These are phyloP conservation scores for Saussurea involucrata DNA, from an alignment of 129 eudicot species.

Conservation along the genomic window DNA sequence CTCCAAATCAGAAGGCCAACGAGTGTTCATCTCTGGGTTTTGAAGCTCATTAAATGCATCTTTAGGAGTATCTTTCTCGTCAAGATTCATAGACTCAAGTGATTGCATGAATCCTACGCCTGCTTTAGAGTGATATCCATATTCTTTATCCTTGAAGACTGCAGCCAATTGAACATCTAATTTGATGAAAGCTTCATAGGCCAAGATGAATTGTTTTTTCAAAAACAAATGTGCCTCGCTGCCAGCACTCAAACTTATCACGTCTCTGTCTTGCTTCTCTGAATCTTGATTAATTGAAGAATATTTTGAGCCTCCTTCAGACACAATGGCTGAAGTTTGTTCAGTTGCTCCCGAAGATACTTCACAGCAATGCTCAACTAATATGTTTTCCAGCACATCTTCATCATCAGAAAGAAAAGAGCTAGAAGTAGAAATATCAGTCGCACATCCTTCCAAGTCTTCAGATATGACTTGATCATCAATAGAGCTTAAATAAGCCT, in stretches of 20 bases:
- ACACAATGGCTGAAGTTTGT: conserved; percentile 13
- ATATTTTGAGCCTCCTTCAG: conserved; percentile 13
- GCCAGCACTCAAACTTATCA: not conserved
- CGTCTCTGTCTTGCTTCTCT: conserved; percentile 2
- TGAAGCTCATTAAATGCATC: conserved; percentile 10
- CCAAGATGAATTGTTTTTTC: conserved; percentile 38
- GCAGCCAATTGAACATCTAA: conserved; percentile 43
- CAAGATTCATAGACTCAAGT: conserved; percentile 1
- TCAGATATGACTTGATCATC: conserved; percentile 19
- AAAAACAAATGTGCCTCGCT: conserved; percentile 20
- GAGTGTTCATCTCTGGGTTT: conserved; percentile 13
- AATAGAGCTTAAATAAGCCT: conserved; percentile 26
- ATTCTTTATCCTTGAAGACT: conserved; percentile 25
- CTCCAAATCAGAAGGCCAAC: conserved; percentile 13
- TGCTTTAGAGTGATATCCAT: not conserved
- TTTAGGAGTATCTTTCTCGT: not conserved
- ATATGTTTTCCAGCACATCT: conserved; percentile 17
- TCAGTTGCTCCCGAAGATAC: not conserved
- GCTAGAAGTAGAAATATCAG: conserved; percentile 40
- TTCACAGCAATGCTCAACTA: conserved; percentile 4
- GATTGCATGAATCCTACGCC: conserved; percentile 8
- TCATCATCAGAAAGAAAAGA: conserved; percentile 44
- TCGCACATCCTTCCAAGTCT: conserved; percentile 34
- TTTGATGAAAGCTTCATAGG: conserved; percentile 39
- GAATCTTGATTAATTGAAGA: conserved; percentile 25